Percentiles rank a stretch among this genome's conserved stretches.
These are phyloP conservation scores for Casuarina cunninghamiana DNA, from an alignment of 306 rosid genomes.

Conservation along the genomic window DNA sequence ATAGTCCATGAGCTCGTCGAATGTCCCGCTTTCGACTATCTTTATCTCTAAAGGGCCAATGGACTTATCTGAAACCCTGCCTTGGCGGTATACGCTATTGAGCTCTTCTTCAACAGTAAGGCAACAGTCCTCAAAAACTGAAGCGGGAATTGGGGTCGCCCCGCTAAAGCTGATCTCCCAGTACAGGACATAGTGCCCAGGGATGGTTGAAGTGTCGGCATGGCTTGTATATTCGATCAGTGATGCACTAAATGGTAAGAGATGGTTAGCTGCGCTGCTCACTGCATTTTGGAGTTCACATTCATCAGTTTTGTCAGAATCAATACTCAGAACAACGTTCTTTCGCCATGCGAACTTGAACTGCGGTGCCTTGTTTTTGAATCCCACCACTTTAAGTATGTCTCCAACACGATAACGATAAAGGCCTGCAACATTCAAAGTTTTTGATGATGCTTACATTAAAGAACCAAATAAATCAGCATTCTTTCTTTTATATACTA, in stretches of 20 bases:
- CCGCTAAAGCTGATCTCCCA: slow-evolving; percentile 49
- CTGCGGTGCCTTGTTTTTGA: slow-evolving; percentile 69
- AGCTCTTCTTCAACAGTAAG: slow-evolving; percentile 46
- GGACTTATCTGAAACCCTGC: slow-evolving; percentile 51
- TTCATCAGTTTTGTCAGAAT: slow-evolving; percentile 60
- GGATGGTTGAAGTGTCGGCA: slow-evolving; percentile 49
- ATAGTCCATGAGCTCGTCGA: slow-evolving; percentile 60
- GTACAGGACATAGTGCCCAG: slow-evolving; percentile 58
- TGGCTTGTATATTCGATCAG: slow-evolving; percentile 56
- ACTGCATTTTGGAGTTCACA: slow-evolving; percentile 65
- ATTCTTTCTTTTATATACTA: too few relatives aligned
- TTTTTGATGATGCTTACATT: too few relatives aligned
- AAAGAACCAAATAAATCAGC: too few relatives aligned
- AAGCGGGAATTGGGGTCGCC: slow-evolving; percentile 34
- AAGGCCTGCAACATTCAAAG: slow-evolving; percentile 38
- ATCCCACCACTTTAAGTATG: slow-evolving; percentile 58
- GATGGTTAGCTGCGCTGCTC: slow-evolving; percentile 38
- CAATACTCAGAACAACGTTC: slow-evolving; percentile 55
- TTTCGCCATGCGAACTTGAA: slow-evolving; percentile 62
- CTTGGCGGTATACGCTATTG: slow-evolving; percentile 52
- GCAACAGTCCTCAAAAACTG: slow-evolving; percentile 51
- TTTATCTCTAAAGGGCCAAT: slow-evolving; percentile 61
- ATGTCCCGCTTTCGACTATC: slow-evolving; percentile 55
- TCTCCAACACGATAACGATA: slow-evolving; percentile 61
- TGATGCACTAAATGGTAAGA: slow-evolving; percentile 31